These are phyloP conservation scores for Fusarium coicis DNA, from an alignment of 2,329 filamentous ascomycete species.

Conservation along the genomic window DNA sequence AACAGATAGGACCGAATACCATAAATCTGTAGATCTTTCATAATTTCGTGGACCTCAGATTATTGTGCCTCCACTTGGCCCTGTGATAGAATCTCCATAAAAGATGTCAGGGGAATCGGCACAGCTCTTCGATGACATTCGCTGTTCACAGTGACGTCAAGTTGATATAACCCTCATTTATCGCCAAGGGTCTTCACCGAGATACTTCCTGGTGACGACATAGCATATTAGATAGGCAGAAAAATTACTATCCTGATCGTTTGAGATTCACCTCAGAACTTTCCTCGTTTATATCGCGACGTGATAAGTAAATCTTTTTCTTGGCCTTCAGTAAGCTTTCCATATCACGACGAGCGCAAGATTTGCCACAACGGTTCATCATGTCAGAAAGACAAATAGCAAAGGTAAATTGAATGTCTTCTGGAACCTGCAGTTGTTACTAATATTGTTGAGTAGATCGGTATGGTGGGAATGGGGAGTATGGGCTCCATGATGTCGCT, in stretches of 20 bases:
- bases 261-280: not conserved
- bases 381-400: not conserved
- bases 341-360: not conserved
- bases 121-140: not conserved
- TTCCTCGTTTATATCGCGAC: fast-evolving
- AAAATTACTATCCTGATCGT: too few species aligned
- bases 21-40: too few species aligned
- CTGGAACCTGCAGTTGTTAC: too few species aligned
- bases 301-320: too few species aligned
- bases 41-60: too few species aligned
- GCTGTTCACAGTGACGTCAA: not conserved
- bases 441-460: not conserved
- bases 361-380: not conserved
- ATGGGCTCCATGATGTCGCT: slow-evolving; percentile 7
- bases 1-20: too few species aligned
- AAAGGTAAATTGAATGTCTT: not conserved
- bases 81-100: not conserved
- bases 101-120: not conserved
- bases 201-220: not conserved
- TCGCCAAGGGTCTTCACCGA: not conserved
- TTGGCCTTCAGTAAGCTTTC: not conserved
- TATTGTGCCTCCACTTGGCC: too few species aligned
- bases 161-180: not conserved
- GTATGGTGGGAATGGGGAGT: not conserved
- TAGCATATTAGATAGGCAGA: not conserved